Conservation (phyloP, 768 basidiomycete genomes). For the Daedalea quercina region DNA sequence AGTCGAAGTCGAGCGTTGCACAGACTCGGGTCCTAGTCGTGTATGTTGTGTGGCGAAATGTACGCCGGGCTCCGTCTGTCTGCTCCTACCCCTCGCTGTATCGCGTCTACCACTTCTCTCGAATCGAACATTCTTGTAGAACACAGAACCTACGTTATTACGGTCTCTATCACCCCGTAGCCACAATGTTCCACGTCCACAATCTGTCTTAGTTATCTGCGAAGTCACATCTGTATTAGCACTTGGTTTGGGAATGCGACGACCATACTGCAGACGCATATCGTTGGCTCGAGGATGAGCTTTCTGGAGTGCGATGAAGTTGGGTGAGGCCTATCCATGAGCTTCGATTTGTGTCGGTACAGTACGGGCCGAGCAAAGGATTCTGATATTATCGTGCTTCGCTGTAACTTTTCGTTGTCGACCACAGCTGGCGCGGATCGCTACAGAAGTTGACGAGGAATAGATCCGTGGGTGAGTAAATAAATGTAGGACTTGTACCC, state of each 20-base stretch:
- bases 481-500: too few species aligned
- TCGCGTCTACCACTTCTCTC: neutral
- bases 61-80: neutral
- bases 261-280: slow-evolving; percentile 5
- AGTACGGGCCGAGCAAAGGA: too few species aligned
- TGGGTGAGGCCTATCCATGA: too few species aligned
- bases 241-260: slow-evolving; percentile 15
- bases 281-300: neutral
- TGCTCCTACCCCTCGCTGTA: neutral
- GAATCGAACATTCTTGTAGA: slow-evolving; percentile 10
- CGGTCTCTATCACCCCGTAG: slow-evolving; percentile 11
- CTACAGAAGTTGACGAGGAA: too few species aligned
- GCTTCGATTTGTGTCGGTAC: too few species aligned
- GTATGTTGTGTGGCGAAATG: neutral
- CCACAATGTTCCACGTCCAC: slow-evolving; percentile 1
- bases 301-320: too few species aligned
- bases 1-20: neutral
- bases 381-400: too few species aligned
- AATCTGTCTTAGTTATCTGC: slow-evolving; percentile 7
- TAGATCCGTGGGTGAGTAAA: too few species aligned
- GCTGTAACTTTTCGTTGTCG: too few species aligned
- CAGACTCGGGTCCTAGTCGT: neutral
- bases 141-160: slow-evolving; percentile 15
- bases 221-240: slow-evolving; percentile 8
- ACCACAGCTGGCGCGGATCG: too few species aligned